Conservation (phyloP, 257 asterid genomes). For the Fraxinus quadrangulata region DNA sequence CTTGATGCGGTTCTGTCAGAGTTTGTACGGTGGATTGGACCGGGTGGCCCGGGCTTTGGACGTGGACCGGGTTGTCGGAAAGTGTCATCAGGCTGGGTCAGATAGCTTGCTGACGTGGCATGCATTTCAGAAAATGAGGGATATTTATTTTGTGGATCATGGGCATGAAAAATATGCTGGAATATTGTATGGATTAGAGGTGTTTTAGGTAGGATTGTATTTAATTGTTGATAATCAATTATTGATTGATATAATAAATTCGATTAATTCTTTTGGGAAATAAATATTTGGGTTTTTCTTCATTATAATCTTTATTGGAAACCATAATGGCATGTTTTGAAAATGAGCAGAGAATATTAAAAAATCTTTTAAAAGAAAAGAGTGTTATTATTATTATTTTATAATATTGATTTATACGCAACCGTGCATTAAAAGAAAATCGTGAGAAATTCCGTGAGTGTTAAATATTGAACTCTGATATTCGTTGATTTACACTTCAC, state of each 20-base stretch:
- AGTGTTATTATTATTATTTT: no score
- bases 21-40: slow-evolving; percentile 51
- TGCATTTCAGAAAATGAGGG: slow-evolving; percentile 47
- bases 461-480: no score
- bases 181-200: slow-evolving; percentile 44
- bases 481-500: no score
- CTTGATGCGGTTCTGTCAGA: slow-evolving; percentile 43
- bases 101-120: slow-evolving; percentile 64
- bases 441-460: no score
- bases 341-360: no score
- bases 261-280: slow-evolving; percentile 19
- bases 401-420: no score
- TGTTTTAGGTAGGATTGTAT: slow-evolving; percentile 5
- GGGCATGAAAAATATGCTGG: slow-evolving; percentile 44
- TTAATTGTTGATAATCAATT: slow-evolving; percentile 5
- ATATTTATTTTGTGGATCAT: slow-evolving; percentile 35
- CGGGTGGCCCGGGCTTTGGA: slow-evolving; percentile 40
- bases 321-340: no score
- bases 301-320: no score
- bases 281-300: background rate
- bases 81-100: slow-evolving; percentile 61
- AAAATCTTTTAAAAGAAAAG: no score
- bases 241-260: slow-evolving; percentile 13
- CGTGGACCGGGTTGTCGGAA: slow-evolving; percentile 48
- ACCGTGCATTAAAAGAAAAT: no score